phyloP scores from a whole-genome alignment of 108 stramenopile species.

The Schizochytrium sp. region DNA sequence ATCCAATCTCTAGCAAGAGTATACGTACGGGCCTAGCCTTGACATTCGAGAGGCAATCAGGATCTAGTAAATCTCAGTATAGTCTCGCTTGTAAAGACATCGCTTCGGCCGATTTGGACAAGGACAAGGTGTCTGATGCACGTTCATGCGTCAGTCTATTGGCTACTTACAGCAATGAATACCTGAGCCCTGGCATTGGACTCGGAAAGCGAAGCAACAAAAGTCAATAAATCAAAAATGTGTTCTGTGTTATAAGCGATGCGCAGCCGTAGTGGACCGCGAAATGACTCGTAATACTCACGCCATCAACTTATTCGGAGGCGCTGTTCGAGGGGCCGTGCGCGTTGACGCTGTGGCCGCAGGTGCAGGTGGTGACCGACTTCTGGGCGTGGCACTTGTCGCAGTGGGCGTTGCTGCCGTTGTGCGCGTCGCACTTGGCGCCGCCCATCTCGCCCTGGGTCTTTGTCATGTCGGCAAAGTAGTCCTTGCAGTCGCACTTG shows the following conservation, averaged over 20 bases:
- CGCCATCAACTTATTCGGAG: background rate
- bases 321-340: background rate
- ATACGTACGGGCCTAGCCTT: too few relatives aligned
- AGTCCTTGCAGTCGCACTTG: background rate
- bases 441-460: background rate
- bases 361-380: background rate
- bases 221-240: too few relatives aligned
- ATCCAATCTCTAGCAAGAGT: too few relatives aligned
- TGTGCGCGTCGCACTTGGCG: background rate
- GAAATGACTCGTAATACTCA: background rate
- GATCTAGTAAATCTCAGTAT: too few relatives aligned
- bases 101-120: too few relatives aligned
- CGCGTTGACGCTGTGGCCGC: background rate
- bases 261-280: background rate
- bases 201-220: too few relatives aligned
- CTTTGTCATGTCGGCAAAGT: background rate
- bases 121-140: too few relatives aligned
- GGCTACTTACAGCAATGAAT: too few relatives aligned
- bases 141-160: too few relatives aligned
- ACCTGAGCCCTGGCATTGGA: too few relatives aligned
- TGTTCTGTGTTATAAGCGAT: background rate
- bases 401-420: background rate
- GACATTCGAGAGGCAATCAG: too few relatives aligned
- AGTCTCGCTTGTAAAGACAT: too few relatives aligned
- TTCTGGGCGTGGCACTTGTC: background rate